These are phyloP conservation scores for Rhizopus sp. DNA, from an alignment of 371 early-diverging fungal species.

Conservation along the genomic window DNA sequence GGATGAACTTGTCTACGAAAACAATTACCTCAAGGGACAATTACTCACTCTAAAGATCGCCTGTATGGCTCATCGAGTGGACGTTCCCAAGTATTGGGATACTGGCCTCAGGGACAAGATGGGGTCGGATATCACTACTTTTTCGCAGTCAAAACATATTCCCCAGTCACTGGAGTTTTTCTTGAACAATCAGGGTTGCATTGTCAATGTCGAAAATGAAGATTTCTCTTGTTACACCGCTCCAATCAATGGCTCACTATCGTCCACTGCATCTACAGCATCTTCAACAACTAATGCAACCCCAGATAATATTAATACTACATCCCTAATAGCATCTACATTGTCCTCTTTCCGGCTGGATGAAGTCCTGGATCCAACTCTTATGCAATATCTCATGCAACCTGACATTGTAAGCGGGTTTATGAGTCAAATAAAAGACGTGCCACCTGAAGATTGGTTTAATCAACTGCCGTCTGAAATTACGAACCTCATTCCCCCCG, in stretches of 20 bases:
- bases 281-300: not conserved
- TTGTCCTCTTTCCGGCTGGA: not conserved
- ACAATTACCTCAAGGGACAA: conserved; percentile 36
- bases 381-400: conserved; percentile 18
- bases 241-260: not conserved
- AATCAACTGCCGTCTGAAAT: conserved; percentile 17
- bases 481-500: conserved; percentile 14
- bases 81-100: conserved; percentile 43
- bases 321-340: not conserved
- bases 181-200: conserved; percentile 28
- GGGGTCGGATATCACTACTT: conserved; percentile 36
- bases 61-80: conserved; percentile 36
- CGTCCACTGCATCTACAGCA: conserved; percentile 1
- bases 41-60: conserved; percentile 35
- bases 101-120: conserved; percentile 30
- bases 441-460: conserved; percentile 18
- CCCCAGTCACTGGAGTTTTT: conserved; percentile 47
- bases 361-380: conserved; percentile 10
- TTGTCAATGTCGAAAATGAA: conserved; percentile 20
- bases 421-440: conserved; percentile 18
- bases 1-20: conserved; percentile 34
- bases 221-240: not conserved
- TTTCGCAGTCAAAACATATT: conserved; percentile 32
- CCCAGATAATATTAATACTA: not conserved
- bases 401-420: conserved; percentile 17